Evolutionary conservation across 176 grass and related monocot species (phyloP).

Genomic region (Carex cristatella): DNA sequence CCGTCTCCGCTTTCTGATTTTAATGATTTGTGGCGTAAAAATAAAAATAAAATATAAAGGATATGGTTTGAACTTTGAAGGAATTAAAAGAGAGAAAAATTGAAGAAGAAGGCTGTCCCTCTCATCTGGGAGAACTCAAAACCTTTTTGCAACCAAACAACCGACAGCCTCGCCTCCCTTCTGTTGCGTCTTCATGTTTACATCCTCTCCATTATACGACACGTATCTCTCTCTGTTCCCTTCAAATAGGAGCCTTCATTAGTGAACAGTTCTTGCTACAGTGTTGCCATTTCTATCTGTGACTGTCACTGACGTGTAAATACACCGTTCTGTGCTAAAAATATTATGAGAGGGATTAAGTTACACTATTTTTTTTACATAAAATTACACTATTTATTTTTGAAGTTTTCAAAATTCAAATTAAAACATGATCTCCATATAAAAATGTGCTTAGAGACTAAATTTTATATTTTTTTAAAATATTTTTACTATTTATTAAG

Average conservation of each 20-base stretch:
- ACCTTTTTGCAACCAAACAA: conserved; percentile 21
- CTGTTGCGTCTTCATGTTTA: neutral
- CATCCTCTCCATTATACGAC: neutral
- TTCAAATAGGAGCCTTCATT: neutral
- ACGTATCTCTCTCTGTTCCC: neutral
- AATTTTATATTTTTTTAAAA: too few relatives aligned
- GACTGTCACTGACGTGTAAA: too few relatives aligned
- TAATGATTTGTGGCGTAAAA: neutral
- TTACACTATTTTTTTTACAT: too few relatives aligned
- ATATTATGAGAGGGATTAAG: too few relatives aligned
- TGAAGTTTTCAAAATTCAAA: too few relatives aligned
- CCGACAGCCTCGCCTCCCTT: neutral
- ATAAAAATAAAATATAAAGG: neutral
- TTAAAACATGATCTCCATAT: too few relatives aligned
- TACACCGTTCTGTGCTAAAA: too few relatives aligned
- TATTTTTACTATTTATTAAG: too few relatives aligned
- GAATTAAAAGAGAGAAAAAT: neutral
- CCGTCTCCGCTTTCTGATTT: neutral
- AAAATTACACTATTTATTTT: too few relatives aligned
- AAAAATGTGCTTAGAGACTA: too few relatives aligned
- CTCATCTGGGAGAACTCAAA: conserved; percentile 5
- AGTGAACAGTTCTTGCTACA: too few relatives aligned
- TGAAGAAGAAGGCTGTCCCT: neutral
- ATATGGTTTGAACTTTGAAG: neutral
- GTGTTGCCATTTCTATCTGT: too few relatives aligned